Base-by-base conservation (phyloP, 805 yeast genomes). In the Yamadazyma sp. region DNA sequence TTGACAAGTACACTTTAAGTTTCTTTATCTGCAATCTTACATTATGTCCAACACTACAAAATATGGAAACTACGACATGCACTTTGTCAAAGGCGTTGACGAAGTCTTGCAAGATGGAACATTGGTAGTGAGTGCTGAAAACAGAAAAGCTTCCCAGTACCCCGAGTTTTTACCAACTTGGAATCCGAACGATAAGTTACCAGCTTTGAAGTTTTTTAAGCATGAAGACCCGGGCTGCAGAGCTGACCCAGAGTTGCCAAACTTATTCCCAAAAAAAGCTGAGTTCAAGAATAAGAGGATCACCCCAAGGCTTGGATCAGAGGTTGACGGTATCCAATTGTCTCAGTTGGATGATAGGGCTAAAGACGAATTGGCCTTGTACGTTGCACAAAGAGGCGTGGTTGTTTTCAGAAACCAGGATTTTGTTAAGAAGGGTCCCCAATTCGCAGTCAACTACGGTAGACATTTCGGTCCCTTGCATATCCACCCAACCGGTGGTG, bases 361-460 rank as follows among this genome's bases (percentile, higher is more conserved):
- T 6, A 61, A 62, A 37, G 60, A 62, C 44, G 66, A 62, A 28
- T 48, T 62, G 34, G 63, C 67, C 3, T 44, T 52, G 18, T 49
- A 54, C 17, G 54, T 62, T 13, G 65, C 68, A 6, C 53, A 57
- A 37, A 41, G 66, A 27, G 68, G 68, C 4, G 66, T 62, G 8
- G 65, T 57, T 20, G 57, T 59, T 4, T 59, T 62, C 41, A 34
- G 63, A 13, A 48, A 61, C 44, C 68, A 62, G 41, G 60, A 62
- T 47, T 57, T 59, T 37, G 55, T 45, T 16, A 17, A 33, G 3
- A 55, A 65, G 40, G 75, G 79, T 5, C 73, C 76, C 3, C 64
- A 64, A 22, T 69, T 64, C 41, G 69, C 53, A 21, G 70, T 64
- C 19, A 37, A 50, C 9, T 50, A 39, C 30, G 49, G 46, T 11